Base-by-base conservation (phyloP, 495 filamentous ascomycete species). In the Penicillium mononematosum region DNA sequence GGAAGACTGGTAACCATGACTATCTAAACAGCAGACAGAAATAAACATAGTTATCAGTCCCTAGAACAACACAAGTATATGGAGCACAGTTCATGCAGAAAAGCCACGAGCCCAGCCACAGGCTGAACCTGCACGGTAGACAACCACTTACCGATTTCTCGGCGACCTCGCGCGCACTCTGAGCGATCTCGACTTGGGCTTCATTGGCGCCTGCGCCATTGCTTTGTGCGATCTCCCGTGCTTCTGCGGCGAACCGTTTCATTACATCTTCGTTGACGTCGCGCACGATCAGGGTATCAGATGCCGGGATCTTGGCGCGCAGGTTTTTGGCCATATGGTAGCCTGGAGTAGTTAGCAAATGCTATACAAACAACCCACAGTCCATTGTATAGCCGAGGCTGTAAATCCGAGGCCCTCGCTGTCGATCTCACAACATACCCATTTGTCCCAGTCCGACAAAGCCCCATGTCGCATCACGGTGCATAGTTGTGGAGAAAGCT, bases 261-360 rank as follows among this genome's bases (percentile, higher is more conserved):
- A 79, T 77, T 1, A 83, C 80, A 42, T 79, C 77, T 24, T 75
- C 68, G 61, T 94, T 93, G 62, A 92, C 84, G 67, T 96, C 91
- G 55, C 85, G 88, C 19, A 96, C 68, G 22, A 84, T 74, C 16
- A 96, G 56, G 3, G 78, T 86, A 67, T 95, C 91, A 20, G 71
- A 75, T 2, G 82, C 77, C 4, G 89, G 78, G 10, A 94, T 83
- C 64, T 92, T 93, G 25, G 84, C 77, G 58, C 89, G 87, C 1
- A 96, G 76, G 63, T 94, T 96, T 68, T 82, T 84, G n/a, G 91
- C 91, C 91, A 96, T 95, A 61, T 88, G 85, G 55, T 88, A 93
- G 3, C 89, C 89, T 81, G 56, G 19, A 22, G 32, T 58, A 16
- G 51, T 36, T n/a, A 38, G 58, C 38, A 53, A 14, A 42, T 3